phyloP scores from a whole-genome alignment of 768 basidiomycete species.

The Filobasidium wieringae region DNA sequence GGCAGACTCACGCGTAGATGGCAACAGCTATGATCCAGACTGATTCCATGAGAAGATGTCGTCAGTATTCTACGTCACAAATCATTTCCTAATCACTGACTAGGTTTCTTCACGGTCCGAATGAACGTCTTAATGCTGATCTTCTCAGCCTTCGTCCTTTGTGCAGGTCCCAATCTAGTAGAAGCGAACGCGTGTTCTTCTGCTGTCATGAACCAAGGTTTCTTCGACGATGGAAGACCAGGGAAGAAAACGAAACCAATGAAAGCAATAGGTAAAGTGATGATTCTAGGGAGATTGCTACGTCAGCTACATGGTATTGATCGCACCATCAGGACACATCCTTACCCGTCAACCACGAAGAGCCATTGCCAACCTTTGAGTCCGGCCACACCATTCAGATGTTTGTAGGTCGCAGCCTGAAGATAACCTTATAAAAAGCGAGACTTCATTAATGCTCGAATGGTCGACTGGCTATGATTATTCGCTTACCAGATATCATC shows the following conservation, averaged over 20 bases:
- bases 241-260: slow-evolving; percentile 28
- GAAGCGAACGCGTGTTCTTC: slow-evolving; percentile 23
- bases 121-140: slow-evolving; percentile 19
- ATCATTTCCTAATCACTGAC: slow-evolving; percentile 4
- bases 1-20: not conserved
- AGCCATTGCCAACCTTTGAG: slow-evolving; percentile 17
- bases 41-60: not conserved
- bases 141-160: slow-evolving; percentile 7
- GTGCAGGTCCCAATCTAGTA: slow-evolving; percentile 5
- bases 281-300: not conserved
- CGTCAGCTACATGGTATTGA: not conserved
- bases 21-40: not conserved
- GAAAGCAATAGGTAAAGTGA: slow-evolving; percentile 11
- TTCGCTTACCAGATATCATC: not conserved
- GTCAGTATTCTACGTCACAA: not conserved
- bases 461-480: too few relatives aligned
- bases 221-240: slow-evolving; percentile 27
- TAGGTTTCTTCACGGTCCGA: slow-evolving; percentile 15
- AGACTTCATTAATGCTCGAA: too few relatives aligned
- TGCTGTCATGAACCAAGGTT: slow-evolving; percentile 24
- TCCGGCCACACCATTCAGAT: slow-evolving; percentile 12
- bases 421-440: too few relatives aligned
- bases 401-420: slow-evolving; percentile 2
- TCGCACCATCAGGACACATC: not conserved
- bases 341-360: slow-evolving; percentile 14